Percentiles rank a stretch among this genome's conserved stretches.
These are phyloP conservation scores for Didymella exigua DNA, from an alignment of 2,329 filamentous ascomycete species.

Conservation along the genomic window DNA sequence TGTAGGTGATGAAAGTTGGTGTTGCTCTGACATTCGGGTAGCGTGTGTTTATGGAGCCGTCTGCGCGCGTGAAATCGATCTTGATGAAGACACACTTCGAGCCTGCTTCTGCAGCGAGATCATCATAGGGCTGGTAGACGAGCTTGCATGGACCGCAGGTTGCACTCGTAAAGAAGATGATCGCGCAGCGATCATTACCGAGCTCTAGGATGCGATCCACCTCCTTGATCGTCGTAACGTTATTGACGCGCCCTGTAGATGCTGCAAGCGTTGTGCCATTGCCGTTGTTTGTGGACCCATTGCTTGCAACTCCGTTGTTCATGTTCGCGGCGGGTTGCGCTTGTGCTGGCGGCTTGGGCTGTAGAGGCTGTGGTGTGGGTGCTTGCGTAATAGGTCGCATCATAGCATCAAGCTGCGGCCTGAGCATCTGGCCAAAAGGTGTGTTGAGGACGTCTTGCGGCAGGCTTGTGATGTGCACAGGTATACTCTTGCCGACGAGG, in stretches of 20 bases:
- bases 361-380: conserved; percentile 49
- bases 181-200: conserved; percentile 71
- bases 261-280: conserved; percentile 24
- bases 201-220: conserved; percentile 65
- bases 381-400: conserved; percentile 68
- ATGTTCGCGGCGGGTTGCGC: conserved; percentile 15
- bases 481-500: conserved; percentile 84
- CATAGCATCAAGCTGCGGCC: conserved; percentile 72
- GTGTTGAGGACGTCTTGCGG: conserved; percentile 84
- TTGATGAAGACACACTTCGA: conserved; percentile 76
- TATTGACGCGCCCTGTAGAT: conserved; percentile 60
- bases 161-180: conserved; percentile 91
- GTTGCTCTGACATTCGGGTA: conserved; percentile 69
- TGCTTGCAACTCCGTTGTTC: conserved; percentile 17
- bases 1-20: conserved; percentile 86
- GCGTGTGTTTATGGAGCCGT: conserved; percentile 68
- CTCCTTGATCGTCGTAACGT: conserved; percentile 63
- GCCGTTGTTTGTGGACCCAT: conserved; percentile 13
- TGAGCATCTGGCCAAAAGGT: conserved; percentile 85
- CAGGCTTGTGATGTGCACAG: conserved; percentile 81
- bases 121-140: conserved; percentile 80
- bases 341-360: conserved; percentile 24
- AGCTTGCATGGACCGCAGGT: conserved; percentile 85
- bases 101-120: conserved; percentile 75
- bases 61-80: conserved; percentile 74